Conservation (phyloP, 179 eudicot species). For the Corrigiola litoralis region DNA sequence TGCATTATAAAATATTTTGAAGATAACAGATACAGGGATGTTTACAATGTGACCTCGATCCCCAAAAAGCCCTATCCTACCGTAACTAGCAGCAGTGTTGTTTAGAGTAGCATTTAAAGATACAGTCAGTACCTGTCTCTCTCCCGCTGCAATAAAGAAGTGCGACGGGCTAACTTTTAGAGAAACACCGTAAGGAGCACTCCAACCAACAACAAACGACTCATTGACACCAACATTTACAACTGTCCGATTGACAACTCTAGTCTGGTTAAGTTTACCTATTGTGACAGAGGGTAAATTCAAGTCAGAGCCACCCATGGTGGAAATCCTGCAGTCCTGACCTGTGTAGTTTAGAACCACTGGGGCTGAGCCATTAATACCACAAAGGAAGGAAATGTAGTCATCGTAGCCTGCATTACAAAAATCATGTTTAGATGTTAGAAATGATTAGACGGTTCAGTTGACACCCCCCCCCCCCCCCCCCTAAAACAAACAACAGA, state of each 20-base stretch:
- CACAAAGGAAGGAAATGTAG: constrained; percentile 80
- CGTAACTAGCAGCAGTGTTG: constrained; percentile 58
- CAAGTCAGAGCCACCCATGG: constrained; percentile 55
- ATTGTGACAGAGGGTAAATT: constrained; percentile 88
- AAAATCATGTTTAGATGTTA: not conserved
- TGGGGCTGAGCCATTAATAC: constrained; percentile 79
- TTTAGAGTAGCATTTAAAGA: constrained; percentile 49
- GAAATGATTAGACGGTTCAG: not conserved
- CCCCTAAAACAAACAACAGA: not conserved
- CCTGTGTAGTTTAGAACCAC: constrained; percentile 80
- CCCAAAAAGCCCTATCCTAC: constrained; percentile 89
- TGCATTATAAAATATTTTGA: constrained; percentile 45
- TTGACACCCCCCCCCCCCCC: too few species aligned
- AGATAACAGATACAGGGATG: constrained; percentile 75
- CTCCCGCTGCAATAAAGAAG: constrained; percentile 60
- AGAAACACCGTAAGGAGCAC: constrained; percentile 77
- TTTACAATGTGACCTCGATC: constrained; percentile 62
- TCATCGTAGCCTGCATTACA: constrained; percentile 59
- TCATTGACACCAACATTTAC: constrained; percentile 63
- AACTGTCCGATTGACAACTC: constrained; percentile 57
- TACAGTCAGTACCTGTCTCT: constrained; percentile 55
- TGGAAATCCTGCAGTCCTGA: constrained; percentile 51
- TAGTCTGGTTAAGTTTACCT: constrained; percentile 61
- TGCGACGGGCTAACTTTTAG: constrained; percentile 57
- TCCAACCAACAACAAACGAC: constrained; percentile 74